Percentiles rank a stretch among this genome's conserved stretches.
These are phyloP conservation scores for Nyctanthes arbortristis DNA, from an alignment of 257 asterid genomes.

Conservation along the genomic window DNA sequence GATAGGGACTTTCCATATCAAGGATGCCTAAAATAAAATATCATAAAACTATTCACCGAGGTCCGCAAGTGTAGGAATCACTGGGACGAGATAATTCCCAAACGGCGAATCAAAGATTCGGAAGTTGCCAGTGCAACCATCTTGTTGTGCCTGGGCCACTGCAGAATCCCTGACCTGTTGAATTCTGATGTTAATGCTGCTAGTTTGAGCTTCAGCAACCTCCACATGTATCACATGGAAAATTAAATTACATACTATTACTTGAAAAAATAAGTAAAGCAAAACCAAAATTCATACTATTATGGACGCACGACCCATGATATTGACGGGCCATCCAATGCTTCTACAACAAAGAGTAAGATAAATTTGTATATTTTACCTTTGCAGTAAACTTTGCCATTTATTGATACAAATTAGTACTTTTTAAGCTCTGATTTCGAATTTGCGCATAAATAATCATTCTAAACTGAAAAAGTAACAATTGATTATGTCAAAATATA, in stretches of 20 bases:
- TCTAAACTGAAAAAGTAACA: neutral
- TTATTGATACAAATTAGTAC: no score
- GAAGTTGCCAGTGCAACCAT: slow-evolving; percentile 59
- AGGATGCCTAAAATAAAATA: slow-evolving; percentile 5
- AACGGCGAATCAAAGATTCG: slow-evolving; percentile 62
- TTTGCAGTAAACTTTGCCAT: no score
- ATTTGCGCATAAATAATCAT: neutral
- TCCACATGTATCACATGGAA: slow-evolving; percentile 23
- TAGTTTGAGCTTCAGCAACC: slow-evolving; percentile 36
- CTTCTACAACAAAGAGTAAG: neutral
- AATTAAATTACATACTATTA: neutral
- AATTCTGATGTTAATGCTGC: slow-evolving; percentile 30
- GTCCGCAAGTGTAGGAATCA: slow-evolving; percentile 70
- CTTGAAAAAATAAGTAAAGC: neutral
- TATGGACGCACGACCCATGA: neutral
- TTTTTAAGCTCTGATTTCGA: neutral
- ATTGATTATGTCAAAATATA: no score
- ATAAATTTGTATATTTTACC: neutral
- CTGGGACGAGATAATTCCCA: slow-evolving; percentile 81
- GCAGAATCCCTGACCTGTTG: slow-evolving; percentile 59
- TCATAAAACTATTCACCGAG: slow-evolving; percentile 40
- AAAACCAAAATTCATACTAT: neutral
- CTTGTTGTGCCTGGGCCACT: slow-evolving; percentile 68
- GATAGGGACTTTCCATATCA: neutral
- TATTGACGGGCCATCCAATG: neutral